phyloP scores from a whole-genome alignment of 139 green algal genomes.

The Auxenochlorella pyrenoidosa region DNA sequence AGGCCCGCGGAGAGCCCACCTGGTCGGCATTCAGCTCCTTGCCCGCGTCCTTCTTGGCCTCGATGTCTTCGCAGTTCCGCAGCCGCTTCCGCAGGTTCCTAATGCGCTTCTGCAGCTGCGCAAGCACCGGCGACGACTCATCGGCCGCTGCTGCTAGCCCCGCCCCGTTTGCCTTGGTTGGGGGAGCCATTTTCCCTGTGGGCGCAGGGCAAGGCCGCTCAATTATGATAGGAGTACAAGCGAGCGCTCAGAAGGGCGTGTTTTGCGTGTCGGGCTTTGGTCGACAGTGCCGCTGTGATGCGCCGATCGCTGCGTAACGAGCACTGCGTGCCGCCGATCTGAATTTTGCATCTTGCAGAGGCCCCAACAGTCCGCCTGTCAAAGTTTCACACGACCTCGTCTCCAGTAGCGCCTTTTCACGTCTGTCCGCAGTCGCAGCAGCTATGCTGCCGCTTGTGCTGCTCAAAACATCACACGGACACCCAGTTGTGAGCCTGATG shows the following conservation, averaged over 20 bases:
- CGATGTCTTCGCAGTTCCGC: conserved; percentile 44
- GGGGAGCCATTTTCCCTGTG: conserved; percentile 16
- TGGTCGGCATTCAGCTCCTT: conserved; percentile 57
- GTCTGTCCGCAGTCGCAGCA: not conserved
- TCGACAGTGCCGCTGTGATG: too few relatives aligned
- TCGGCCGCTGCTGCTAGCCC: not conserved
- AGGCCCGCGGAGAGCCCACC: not conserved
- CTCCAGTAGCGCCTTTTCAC: not conserved
- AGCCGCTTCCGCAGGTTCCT: conserved; percentile 53
- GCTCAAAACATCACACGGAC: conserved; percentile 84
- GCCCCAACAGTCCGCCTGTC: not conserved
- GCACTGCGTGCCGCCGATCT: not conserved
- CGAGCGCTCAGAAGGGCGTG: not conserved
- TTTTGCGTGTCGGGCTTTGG: not conserved
- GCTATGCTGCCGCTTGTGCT: conserved; percentile 90
- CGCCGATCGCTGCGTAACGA: too few relatives aligned
- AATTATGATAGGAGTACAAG: not conserved
- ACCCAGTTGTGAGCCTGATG: conserved; percentile 82
- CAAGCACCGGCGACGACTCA: not conserved
- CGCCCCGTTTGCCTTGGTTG: not conserved
- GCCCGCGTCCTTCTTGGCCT: conserved; percentile 39
- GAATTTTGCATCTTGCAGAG: too few relatives aligned
- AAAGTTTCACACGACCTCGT: not conserved
- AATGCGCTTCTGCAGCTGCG: conserved; percentile 20
- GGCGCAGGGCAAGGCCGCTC: not conserved